Conservation (phyloP, 2,329 filamentous ascomycete genomes). For the Davidsoniella virescens region DNA sequence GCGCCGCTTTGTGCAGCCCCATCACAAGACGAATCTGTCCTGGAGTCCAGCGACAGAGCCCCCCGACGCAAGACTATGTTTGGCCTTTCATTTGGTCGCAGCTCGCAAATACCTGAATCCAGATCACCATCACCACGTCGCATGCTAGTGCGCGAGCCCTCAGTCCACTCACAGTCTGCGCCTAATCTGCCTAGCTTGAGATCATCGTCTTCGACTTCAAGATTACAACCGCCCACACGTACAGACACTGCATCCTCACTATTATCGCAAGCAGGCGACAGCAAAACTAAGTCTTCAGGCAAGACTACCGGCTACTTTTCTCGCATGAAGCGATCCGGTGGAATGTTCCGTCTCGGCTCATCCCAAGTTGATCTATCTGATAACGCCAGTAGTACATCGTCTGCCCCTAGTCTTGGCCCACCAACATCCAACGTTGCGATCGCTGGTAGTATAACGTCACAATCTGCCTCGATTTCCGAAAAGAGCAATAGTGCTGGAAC, state of each 20-base stretch:
- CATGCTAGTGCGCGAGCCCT: conserved; percentile 4
- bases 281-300: conserved; percentile 19
- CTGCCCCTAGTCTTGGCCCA: conserved; percentile 28
- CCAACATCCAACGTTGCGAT: conserved; percentile 21
- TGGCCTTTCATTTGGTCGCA: conserved; percentile 11
- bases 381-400: conserved; percentile 29
- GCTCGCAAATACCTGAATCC: conserved; percentile 9
- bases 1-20: neutral
- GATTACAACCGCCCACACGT: conserved; percentile 1
- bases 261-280: conserved; percentile 1
- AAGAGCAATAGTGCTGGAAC: conserved; percentile 23
- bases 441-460: conserved; percentile 22
- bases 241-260: conserved; percentile 3
- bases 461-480: conserved; percentile 24
- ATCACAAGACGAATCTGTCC: conserved; percentile 4
- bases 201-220: conserved; percentile 9
- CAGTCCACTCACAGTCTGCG: conserved; percentile 11
- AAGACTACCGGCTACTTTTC: conserved; percentile 33
- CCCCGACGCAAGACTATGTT: conserved; percentile 12
- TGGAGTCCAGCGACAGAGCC: conserved; percentile 6
- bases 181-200: conserved; percentile 10
- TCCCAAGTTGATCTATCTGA: conserved; percentile 23
- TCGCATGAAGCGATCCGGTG: conserved; percentile 30
- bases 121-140: conserved; percentile 12
- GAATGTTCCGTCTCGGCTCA: conserved; percentile 25